phyloP scores from a whole-genome alignment of 129 eudicot genomes.

The Pittosporum tobira region DNA sequence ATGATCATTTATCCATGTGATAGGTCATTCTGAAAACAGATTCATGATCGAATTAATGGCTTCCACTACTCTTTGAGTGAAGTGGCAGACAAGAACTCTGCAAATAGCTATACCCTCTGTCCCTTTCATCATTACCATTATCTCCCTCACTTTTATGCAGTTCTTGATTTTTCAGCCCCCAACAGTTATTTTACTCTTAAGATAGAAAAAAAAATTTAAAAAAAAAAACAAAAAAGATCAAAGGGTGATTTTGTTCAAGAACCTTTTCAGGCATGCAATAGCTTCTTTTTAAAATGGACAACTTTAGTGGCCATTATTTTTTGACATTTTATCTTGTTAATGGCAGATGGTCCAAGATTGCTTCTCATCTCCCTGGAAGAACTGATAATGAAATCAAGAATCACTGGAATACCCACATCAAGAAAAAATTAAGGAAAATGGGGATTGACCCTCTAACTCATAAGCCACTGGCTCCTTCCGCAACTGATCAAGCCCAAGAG shows the following conservation, averaged over 20 bases:
- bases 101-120: background rate
- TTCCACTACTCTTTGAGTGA: too few species aligned
- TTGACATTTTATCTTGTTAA: background rate
- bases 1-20: background rate
- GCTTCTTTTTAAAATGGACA: background rate
- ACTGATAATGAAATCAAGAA: constrained; percentile 85
- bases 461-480: constrained; percentile 41
- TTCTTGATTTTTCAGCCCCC: background rate
- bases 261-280: background rate
- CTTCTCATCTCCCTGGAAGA: constrained; percentile 85
- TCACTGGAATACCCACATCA: constrained; percentile 89
- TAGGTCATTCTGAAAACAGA: background rate
- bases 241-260: background rate
- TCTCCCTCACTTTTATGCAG: background rate
- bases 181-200: too few species aligned
- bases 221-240: too few species aligned
- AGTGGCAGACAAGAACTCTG: constrained; percentile 16
- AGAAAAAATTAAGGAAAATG: constrained; percentile 73
- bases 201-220: too few species aligned
- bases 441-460: constrained; percentile 89
- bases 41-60: background rate
- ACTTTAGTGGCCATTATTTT: background rate
- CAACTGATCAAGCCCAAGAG: constrained; percentile 7
- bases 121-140: background rate
- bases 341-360: constrained; percentile 82